Base-by-base conservation (phyloP, 805 yeast species). In the Candida andamanensis region DNA sequence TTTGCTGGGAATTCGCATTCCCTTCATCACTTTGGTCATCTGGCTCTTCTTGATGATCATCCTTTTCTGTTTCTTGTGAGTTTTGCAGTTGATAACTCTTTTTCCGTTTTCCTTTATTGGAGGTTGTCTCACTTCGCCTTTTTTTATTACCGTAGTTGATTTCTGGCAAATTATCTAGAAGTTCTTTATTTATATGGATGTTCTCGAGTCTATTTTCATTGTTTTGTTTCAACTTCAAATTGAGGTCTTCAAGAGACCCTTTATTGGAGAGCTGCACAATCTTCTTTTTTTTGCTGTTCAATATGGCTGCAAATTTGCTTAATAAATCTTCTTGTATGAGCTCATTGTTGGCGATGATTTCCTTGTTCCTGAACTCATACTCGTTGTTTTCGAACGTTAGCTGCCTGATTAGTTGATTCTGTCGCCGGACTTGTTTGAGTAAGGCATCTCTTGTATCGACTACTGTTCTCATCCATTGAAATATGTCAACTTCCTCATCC, bases 391-490 rank as follows among this genome's bases (percentile, higher is more conserved):
- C 36, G 21, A 28, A 23, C 5, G 6, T 18, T 45, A 47, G 7
- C 13, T 18, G 19, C 40, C 37, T 14, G 46, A 33, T n/a, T 47
- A 30, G 6, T 3, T 14, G 11, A 8, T 22, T 17, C 3, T 9
- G 6, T 1, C 16, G 5, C 4, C 6, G 11, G 11, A 9, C 18
- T 19, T 19, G 22, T 4, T 17, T 14, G 4, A 17, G n/a, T n/a
- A 33, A n/a, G 6, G 19, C 4, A 5, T 33, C 26, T 15, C 26
- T 33, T 4, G n/a, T 25, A 5, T 5, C 20, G 4, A 33, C 26
- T 2, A 33, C 15, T n/a, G 8, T 21, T 8, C 43, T 46, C 4
- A 56, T 27, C 60, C 63, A 57, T 22, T 47, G 47, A 39, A 57
- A 51, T 18, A 57, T 33, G 38, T 46, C 43, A 5, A 36, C 32